These are phyloP conservation scores for Mycena filopes DNA, from an alignment of 768 basidiomycete species.

Conservation along the genomic window DNA sequence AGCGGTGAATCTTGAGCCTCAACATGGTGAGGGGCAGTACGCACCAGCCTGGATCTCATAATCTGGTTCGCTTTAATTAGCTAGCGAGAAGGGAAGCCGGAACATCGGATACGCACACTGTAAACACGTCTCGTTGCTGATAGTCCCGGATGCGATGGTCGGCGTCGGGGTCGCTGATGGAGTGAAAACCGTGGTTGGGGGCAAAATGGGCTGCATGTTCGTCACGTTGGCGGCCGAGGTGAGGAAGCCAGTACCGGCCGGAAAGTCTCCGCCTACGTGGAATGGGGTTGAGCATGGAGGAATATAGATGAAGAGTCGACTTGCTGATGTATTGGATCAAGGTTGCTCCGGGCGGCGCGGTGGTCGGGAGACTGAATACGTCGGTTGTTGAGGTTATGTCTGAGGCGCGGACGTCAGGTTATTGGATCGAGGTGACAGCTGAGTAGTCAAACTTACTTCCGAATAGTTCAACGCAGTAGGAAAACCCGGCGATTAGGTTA, in stretches of 20 bases:
- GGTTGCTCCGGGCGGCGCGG: background rate
- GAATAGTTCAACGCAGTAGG: background rate
- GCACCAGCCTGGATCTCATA: background rate
- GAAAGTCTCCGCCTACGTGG: background rate
- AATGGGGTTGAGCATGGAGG: too few relatives aligned
- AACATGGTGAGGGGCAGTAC: background rate
- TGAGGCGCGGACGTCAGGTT: background rate
- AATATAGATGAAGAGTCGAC: background rate
- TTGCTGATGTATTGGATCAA: background rate
- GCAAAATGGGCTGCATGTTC: background rate
- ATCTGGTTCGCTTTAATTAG: background rate
- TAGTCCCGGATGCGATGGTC: background rate
- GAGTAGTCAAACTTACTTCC: background rate
- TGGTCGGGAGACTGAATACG: background rate
- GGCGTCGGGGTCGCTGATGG: background rate
- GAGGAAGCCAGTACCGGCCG: background rate
- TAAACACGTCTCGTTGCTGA: background rate
- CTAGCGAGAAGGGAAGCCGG: background rate
- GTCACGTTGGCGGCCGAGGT: background rate
- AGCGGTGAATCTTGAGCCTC: too few relatives aligned
- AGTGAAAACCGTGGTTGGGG: background rate
- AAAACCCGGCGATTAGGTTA: background rate
- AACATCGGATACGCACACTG: background rate
- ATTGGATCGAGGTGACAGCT: background rate
- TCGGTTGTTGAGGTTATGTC: background rate